Base-by-base conservation (phyloP, 2,329 filamentous ascomycete species). In the Fonsecaea multimorphosa region DNA sequence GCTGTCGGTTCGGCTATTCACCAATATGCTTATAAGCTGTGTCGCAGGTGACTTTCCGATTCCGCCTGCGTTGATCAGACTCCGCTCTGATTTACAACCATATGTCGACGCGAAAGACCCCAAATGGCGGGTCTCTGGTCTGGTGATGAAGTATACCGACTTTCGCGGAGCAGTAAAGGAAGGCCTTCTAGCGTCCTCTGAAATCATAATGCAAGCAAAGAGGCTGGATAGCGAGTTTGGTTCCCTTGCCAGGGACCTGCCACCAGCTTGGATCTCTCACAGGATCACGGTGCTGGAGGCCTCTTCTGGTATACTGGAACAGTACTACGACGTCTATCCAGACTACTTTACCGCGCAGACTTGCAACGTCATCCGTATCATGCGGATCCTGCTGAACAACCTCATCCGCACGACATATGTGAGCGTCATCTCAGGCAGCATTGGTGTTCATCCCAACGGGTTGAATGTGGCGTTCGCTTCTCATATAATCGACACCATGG, bases 11-110 rank as follows among this genome's bases (percentile, higher is more conserved):
- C 67, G 71, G 8, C 63, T 72, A 31, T 65, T 61, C 16, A 69
- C 74, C 9, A 77, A 76, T 52, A 67, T 72, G 16, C 72, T 75
- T 4, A 73, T 78, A 1, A 74, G 69, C 62, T 74, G 72, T 53
- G 60, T 78, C 3, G 72, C 70, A 4, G 72, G 68, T 2, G 64
- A 71, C 22, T 51, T 58, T 16, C 64, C 67, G 16, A 82, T 85
- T 1, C 58, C 69, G 0, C 66, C 74, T 1, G 84, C 82, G 0
- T 75, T 86, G 1, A 63, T 73, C 1, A 72, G 70, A 0, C 74
- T 86, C 0, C 73, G 77, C 11, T 72, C 76, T 0, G 70, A 76
- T 53, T 58, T 73, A 3, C 69, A 72, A 31, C 67, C 67, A 1
- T 72, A 68, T 58, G 19, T 76, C 12, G 64, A 74, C 29, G 66